Percentiles rank a stretch among this genome's conserved stretches.
These are phyloP conservation scores for Marasmius sp. DNA, from an alignment of 1,284 basidiomycete genomes.

Conservation along the genomic window DNA sequence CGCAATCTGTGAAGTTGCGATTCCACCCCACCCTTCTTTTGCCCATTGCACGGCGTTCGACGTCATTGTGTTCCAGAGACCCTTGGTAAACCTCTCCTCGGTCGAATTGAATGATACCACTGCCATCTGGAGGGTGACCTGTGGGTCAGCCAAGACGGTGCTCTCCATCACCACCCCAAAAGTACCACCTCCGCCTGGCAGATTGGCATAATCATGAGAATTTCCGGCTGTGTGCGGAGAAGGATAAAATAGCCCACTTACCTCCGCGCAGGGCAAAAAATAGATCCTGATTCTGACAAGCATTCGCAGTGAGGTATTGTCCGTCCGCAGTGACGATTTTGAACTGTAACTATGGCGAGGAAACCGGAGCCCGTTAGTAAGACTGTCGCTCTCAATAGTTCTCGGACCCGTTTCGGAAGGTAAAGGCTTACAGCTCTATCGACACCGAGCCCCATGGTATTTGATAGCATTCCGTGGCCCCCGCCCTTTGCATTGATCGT, in stretches of 20 bases:
- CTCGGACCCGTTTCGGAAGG: neutral
- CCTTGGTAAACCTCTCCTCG: slow-evolving; percentile 5
- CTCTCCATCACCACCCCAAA: slow-evolving; percentile 26
- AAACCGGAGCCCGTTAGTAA: neutral
- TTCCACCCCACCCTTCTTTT: slow-evolving; percentile 38
- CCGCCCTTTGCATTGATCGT: slow-evolving; percentile 38
- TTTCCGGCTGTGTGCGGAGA: neutral
- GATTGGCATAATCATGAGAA: neutral
- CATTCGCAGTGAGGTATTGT: slow-evolving; percentile 32
- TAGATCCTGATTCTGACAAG: slow-evolving; percentile 39
- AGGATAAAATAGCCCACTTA: slow-evolving; percentile 3
- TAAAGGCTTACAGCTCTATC: slow-evolving; percentile 37
- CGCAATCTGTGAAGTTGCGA: slow-evolving; percentile 8
- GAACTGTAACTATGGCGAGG: slow-evolving; percentile 33
- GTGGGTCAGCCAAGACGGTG: slow-evolving; percentile 19
- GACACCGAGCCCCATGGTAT: slow-evolving; percentile 35
- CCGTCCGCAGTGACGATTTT: slow-evolving; percentile 44
- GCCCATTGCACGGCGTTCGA: slow-evolving; percentile 30
- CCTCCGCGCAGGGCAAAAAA: slow-evolving; percentile 47
- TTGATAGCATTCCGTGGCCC: slow-evolving; percentile 43
- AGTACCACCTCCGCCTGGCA: slow-evolving; percentile 23
- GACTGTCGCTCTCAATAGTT: neutral
- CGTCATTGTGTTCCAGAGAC: slow-evolving; percentile 23
- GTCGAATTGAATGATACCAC: slow-evolving; percentile 16
- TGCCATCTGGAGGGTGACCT: slow-evolving; percentile 17